A percentile compares a stretch with the other conserved stretches of the same genome.
These are phyloP conservation scores for Neolentinus lepideus DNA, from an alignment of 1,284 basidiomycete genomes.

Conservation along the genomic window DNA sequence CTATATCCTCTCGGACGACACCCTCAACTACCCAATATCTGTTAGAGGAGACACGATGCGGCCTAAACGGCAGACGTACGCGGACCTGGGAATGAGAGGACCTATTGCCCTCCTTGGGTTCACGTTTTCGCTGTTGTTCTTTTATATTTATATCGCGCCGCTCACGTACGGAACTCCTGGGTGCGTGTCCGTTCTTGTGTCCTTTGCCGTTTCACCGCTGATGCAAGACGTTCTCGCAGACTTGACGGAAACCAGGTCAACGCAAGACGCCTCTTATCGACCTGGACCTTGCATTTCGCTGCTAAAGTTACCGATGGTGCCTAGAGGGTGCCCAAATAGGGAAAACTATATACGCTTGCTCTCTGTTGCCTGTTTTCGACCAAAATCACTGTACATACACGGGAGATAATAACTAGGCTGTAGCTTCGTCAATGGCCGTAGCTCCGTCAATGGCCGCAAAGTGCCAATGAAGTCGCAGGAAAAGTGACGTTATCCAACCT, in stretches of 20 bases:
- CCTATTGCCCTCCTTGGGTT: constrained; percentile 56
- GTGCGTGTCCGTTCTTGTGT: constrained; percentile 38
- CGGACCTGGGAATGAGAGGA: constrained; percentile 68
- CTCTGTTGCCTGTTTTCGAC: constrained; percentile 10
- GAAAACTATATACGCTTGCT: constrained; percentile 7
- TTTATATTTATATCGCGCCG: constrained; percentile 76
- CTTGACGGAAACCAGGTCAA: constrained; percentile 72
- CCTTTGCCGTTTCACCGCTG: constrained; percentile 7
- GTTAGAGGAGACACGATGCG: constrained; percentile 45
- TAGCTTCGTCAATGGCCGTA: too few species aligned
- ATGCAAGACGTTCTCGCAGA: constrained; percentile 30
- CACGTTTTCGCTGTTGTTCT: constrained; percentile 52
- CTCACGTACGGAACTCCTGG: constrained; percentile 90
- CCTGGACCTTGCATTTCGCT: constrained; percentile 83
- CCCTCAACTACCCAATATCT: constrained; percentile 91
- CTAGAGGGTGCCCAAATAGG: neutral
- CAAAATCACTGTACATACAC: neutral
- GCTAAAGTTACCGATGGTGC: constrained; percentile 45
- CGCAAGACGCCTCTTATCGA: constrained; percentile 59
- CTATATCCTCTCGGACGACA: constrained; percentile 81
- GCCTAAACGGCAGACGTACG: constrained; percentile 53
- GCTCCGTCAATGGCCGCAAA: too few species aligned
- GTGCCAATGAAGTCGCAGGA: too few species aligned
- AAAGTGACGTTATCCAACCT: too few species aligned
- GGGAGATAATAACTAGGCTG: too few species aligned